Evolutionary conservation across 2,329 filamentous ascomycete species (phyloP), one percentile per base, ranked within the genome.

Genomic region (Phaeosphaeriaceae sp.): DNA sequence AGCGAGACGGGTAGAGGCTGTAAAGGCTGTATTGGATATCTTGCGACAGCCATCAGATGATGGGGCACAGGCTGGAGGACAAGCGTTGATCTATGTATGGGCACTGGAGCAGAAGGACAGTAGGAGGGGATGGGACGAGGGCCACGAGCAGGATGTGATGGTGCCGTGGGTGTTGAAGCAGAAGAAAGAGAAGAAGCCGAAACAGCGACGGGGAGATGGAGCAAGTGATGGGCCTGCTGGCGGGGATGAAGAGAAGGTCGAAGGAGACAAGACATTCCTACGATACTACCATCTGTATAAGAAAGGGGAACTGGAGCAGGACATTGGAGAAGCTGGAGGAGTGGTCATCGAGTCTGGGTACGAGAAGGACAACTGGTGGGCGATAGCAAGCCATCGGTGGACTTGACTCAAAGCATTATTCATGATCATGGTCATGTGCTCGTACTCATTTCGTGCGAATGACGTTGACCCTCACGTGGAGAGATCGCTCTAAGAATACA

Each of bases 281-380:
- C 86, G 95, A 52, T 99, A 97, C 76, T 99, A 99, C 76, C 95
- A 99, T 79, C 82, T 99, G 24, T 99, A 97, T 78, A 85, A 87
- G 53, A 86, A 91, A 73, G 91, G 91, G 17, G 95, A 99, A 80
- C 82, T 99, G 57, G 93, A 97, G 74, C 84, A 87, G 45, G 91
- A 97, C 74, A 86, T 97, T 56, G 76, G 78, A 51, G 83, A 85
- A 17, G 93, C 90, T 20, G 93, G 93, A 19, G 95, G 93, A 7
- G 80, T 79, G 49, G 87, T 97, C 15, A 70, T 95, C 22, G 89
- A 91, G 65, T 88, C 87, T 58, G 95, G 95, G 33, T 99, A 98
- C 78, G 95, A 99, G 75, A 93, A 89, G 81, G 95, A 98, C 75
- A 99, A 99, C 80, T 98, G 95, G 95, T 99, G 94, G 94, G 92